These are phyloP conservation scores for Neonothopanus nambi DNA, from an alignment of 1,284 basidiomycete species.

Conservation along the genomic window DNA sequence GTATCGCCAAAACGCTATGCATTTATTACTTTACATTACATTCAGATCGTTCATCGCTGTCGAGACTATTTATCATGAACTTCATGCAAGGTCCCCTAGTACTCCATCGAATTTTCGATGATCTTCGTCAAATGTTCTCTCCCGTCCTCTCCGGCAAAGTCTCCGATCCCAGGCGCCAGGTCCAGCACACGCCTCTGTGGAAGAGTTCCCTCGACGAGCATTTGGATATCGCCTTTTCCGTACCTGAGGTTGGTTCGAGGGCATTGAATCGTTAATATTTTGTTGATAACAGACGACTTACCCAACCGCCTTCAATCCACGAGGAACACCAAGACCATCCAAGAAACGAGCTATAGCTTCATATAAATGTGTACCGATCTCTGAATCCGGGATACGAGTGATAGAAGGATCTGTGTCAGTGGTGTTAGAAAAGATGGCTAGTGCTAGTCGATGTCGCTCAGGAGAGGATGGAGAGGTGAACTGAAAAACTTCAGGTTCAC, in stretches of 20 bases:
- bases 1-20: neutral
- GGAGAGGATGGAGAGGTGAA: slow-evolving; percentile 93
- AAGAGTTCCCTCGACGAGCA: slow-evolving; percentile 83
- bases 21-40: too few species aligned
- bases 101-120: slow-evolving; percentile 75
- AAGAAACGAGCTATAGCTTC: slow-evolving; percentile 93
- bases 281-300: slow-evolving; percentile 23
- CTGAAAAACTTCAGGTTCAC: slow-evolving; percentile 67
- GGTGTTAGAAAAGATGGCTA: slow-evolving; percentile 80
- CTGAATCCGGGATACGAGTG: slow-evolving; percentile 75
- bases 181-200: slow-evolving; percentile 88
- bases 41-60: too few species aligned
- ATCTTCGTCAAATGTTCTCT: slow-evolving; percentile 76
- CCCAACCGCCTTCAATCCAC: slow-evolving; percentile 86
- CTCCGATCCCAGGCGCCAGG: slow-evolving; percentile 82
- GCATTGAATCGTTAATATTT: too few species aligned
- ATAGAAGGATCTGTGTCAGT: slow-evolving; percentile 69
- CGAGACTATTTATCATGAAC: neutral
- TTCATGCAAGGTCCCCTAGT: slow-evolving; percentile 35
- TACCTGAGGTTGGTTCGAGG: too few species aligned
- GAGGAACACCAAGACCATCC: slow-evolving; percentile 83
- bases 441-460: slow-evolving; percentile 85
- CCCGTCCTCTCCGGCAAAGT: slow-evolving; percentile 79
- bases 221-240: slow-evolving; percentile 58
- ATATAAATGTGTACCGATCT: slow-evolving; percentile 80